phyloP scores from a whole-genome alignment of 192 early-diverging fungal species.

The Podila epigama region DNA sequence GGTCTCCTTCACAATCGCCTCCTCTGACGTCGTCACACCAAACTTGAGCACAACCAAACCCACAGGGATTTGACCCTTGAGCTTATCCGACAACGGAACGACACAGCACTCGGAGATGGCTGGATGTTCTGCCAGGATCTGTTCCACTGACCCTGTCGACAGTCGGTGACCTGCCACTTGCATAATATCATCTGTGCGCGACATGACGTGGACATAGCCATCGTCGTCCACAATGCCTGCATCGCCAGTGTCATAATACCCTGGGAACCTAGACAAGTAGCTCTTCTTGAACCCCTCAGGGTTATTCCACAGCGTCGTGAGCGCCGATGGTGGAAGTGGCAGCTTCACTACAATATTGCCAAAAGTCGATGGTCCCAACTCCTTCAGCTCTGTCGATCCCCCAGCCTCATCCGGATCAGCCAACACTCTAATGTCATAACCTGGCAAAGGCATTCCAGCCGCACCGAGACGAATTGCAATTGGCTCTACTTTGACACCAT shows the following conservation, averaged over 20 bases:
- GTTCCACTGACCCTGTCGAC: slow-evolving; percentile 80
- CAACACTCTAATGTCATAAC: slow-evolving; percentile 74
- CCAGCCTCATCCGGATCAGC: slow-evolving; percentile 56
- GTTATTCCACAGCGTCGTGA: slow-evolving; percentile 84
- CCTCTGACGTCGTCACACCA: slow-evolving; percentile 14
- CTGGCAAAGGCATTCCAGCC: slow-evolving; percentile 83
- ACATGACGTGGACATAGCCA: slow-evolving; percentile 75
- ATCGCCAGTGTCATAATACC: slow-evolving; percentile 86
- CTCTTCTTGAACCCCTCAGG: slow-evolving; percentile 69
- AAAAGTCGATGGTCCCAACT: slow-evolving; percentile 64
- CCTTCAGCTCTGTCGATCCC: slow-evolving; percentile 7
- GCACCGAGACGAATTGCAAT: slow-evolving; percentile 66
- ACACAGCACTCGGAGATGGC: slow-evolving; percentile 75
- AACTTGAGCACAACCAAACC: slow-evolving; percentile 64
- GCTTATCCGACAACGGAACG: slow-evolving; percentile 66
- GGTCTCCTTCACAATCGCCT: slow-evolving; percentile 56
- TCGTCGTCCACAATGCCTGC: slow-evolving; percentile 80
- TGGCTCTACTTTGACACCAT: slow-evolving; percentile 37
- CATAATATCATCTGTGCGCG: slow-evolving; percentile 81
- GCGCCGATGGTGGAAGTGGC: slow-evolving; percentile 82
- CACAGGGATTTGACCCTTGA: slow-evolving; percentile 76
- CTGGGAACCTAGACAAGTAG: slow-evolving; percentile 81
- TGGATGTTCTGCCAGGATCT: slow-evolving; percentile 71
- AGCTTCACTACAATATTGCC: slow-evolving; percentile 83
- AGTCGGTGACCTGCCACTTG: slow-evolving; percentile 90